A percentile compares a stretch with the other conserved stretches of the same genome.
Conservation (phyloP, 2,329 filamentous ascomycete genomes). For the Decorospora gaudefroyi region DNA sequence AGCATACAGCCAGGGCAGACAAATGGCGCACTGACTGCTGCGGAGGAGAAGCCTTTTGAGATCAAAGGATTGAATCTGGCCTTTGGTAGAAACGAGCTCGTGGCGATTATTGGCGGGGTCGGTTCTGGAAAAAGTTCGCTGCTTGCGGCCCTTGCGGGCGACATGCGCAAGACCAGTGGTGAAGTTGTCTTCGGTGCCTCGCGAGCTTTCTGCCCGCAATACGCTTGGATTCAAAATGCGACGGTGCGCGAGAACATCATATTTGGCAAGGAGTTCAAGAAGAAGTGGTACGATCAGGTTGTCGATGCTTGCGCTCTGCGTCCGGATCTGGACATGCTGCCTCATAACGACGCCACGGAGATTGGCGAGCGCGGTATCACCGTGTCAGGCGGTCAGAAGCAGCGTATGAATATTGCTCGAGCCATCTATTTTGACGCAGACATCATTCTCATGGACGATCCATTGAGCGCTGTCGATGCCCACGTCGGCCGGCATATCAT, state of each 20-base stretch:
- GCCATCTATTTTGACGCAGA: conserved; percentile 69
- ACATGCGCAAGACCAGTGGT: conserved; percentile 84
- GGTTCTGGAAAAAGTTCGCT: conserved; percentile 90
- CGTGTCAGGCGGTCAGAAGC: conserved; percentile 93
- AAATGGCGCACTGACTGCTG: conserved; percentile 30
- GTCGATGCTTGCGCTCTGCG: conserved; percentile 82
- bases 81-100: conserved; percentile 73
- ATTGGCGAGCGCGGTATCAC: conserved; percentile 96
- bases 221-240: conserved; percentile 96
- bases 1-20: conserved; percentile 29
- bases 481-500: conserved; percentile 75
- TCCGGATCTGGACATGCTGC: conserved; percentile 90
- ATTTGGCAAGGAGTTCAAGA: conserved; percentile 77
- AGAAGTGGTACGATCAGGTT: conserved; percentile 81
- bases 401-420: conserved; percentile 90
- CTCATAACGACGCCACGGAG: conserved; percentile 83
- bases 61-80: conserved; percentile 69
- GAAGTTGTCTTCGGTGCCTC: conserved; percentile 75
- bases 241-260: conserved; percentile 86
- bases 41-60: conserved; percentile 68
- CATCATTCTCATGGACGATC: conserved; percentile 67
- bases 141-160: conserved; percentile 84
- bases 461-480: conserved; percentile 61
- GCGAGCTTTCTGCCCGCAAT: conserved; percentile 91
- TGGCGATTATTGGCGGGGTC: conserved; percentile 86